A percentile compares a stretch with the other conserved stretches of the same genome.
Evolutionary conservation across 306 rosid species (phyloP).

Genomic region (Glycine tomentella): DNA sequence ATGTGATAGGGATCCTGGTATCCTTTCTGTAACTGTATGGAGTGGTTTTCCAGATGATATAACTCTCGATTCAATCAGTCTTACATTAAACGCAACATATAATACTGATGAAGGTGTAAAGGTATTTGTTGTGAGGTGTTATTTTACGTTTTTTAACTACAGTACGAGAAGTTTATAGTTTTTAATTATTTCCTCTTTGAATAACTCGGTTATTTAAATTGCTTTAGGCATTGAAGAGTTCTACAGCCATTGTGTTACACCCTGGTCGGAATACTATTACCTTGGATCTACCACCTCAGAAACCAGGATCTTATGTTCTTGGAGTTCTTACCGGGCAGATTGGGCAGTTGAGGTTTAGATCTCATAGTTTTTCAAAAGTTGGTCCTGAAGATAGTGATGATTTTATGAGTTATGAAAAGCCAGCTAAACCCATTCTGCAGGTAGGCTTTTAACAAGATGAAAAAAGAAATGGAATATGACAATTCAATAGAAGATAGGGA

Average conservation of each 20-base stretch:
- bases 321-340: slow-evolving; percentile 97
- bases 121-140: slow-evolving; percentile 60
- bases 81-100: slow-evolving; percentile 83
- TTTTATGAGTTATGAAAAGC: slow-evolving; percentile 98
- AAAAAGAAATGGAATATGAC: slow-evolving; percentile 24
- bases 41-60: slow-evolving; percentile 99
- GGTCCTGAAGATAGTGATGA: slow-evolving; percentile 95
- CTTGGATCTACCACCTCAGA: slow-evolving; percentile 92
- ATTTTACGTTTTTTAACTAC: slow-evolving; percentile 39
- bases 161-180: slow-evolving; percentile 27
- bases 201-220: slow-evolving; percentile 43
- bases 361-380: slow-evolving; percentile 94
- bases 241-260: slow-evolving; percentile 76
- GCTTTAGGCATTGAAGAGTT: slow-evolving; percentile 81
- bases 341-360: slow-evolving; percentile 89
- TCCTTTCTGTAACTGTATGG: slow-evolving; percentile 85
- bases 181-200: slow-evolving; percentile 36
- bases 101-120: slow-evolving; percentile 92
- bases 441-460: slow-evolving; percentile 55
- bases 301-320: slow-evolving; percentile 97
- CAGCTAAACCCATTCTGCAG: slow-evolving; percentile 93
- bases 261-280: slow-evolving; percentile 93
- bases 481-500: slow-evolving; percentile 22
- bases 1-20: slow-evolving; percentile 93
- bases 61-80: slow-evolving; percentile 90